Conservation (phyloP, 2,329 filamentous ascomycete genomes). For the Arthrobotrys entomopaga region DNA sequence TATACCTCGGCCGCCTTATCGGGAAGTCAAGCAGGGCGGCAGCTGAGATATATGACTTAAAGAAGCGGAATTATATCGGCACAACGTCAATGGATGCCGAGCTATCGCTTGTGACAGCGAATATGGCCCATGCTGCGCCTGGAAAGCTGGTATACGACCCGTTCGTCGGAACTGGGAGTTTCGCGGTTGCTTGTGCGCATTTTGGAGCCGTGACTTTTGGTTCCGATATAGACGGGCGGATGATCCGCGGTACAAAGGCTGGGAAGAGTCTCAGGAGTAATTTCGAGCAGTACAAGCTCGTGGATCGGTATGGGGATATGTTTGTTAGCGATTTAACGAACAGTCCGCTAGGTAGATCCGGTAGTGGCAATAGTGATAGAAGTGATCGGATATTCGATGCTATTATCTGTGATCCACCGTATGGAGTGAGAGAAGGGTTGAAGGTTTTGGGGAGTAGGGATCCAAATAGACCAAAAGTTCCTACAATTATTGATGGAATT, state of each 20-base stretch:
- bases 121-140: conserved; percentile 82
- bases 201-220: conserved; percentile 86
- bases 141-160: conserved; percentile 93
- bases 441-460: conserved; percentile 84
- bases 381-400: conserved; percentile 74
- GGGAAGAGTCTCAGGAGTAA: conserved; percentile 74
- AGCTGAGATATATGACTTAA: conserved; percentile 81
- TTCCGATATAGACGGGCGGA: conserved; percentile 92
- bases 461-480: conserved; percentile 68
- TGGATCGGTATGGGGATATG: conserved; percentile 74
- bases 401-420: conserved; percentile 94
- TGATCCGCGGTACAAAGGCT: conserved; percentile 74
- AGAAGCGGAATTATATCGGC: conserved; percentile 91
- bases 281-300: conserved; percentile 82
- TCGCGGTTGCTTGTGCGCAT: conserved; percentile 87
- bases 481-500: conserved; percentile 75
- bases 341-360: conserved; percentile 72
- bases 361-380: conserved; percentile 59
- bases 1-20: conserved; percentile 74
- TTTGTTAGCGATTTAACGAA: conserved; percentile 91
- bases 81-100: conserved; percentile 98
- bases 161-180: conserved; percentile 94
- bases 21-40: conserved; percentile 74
- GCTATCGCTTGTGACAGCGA: conserved; percentile 88
- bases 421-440: conserved; percentile 90